Conservation (phyloP, 768 basidiomycete species). For the Crepidotus variabilis region DNA sequence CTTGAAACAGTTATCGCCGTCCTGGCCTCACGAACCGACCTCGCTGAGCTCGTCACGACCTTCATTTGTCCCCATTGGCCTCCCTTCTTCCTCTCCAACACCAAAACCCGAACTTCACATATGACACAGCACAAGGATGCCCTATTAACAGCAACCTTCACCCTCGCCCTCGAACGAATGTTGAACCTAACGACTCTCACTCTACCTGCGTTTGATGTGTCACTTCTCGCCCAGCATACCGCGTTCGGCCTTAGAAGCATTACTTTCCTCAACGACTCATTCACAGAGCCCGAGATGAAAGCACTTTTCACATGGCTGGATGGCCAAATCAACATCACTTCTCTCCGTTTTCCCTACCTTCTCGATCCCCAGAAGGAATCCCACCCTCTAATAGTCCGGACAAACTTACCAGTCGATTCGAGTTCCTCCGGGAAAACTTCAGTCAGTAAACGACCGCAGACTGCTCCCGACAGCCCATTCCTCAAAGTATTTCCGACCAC, state of each 20-base stretch:
- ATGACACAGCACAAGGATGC: constrained; percentile 21
- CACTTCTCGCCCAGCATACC: constrained; percentile 38
- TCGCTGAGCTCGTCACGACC: constrained; percentile 35
- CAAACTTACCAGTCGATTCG: neutral
- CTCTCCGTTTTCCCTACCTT: constrained; percentile 37
- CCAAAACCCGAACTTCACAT: constrained; percentile 13
- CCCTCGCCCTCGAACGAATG: constrained; percentile 43
- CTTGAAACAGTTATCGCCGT: constrained; percentile 32
- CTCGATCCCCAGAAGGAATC: constrained; percentile 15
- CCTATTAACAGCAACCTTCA: constrained; percentile 37
- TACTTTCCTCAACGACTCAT: constrained; percentile 30
- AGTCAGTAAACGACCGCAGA: constrained; percentile 4
- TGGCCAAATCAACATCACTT: constrained; percentile 36
- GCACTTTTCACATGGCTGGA: constrained; percentile 38
- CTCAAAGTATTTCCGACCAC: constrained; percentile 8
- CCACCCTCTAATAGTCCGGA: neutral
- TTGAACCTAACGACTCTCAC: constrained; percentile 34
- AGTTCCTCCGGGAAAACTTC: neutral
- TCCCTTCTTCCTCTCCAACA: constrained; percentile 25
- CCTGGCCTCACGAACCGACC: constrained; percentile 33
- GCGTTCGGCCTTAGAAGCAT: constrained; percentile 38
- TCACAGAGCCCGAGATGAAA: constrained; percentile 27
- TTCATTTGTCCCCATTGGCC: constrained; percentile 43
- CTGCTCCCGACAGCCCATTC: constrained; percentile 10
- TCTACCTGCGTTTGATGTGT: constrained; percentile 39